Base-by-base conservation (phyloP, 345 rosid species). In the Gossypium ekmanianum region DNA sequence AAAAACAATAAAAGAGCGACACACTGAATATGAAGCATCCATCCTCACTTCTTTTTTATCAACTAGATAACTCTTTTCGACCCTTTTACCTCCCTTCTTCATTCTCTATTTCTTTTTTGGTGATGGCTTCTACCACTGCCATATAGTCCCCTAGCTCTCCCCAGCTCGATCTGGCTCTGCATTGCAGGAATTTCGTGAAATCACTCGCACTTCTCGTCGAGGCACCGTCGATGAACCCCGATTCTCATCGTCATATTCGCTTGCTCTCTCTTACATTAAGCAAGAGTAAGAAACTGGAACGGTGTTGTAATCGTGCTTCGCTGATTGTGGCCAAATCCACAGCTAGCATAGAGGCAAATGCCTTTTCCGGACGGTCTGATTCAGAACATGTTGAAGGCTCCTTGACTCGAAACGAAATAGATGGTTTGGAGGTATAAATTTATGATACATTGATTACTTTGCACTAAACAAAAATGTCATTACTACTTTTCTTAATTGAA, bases 141-240 rank as follows among this genome's bases (percentile, higher is more conserved):
- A 75, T 87, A 78, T 86, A 88, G 80, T 75, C 89, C 7, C 94
- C 97, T 71, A 81, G 74, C 85, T 91, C 95, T 34, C 96, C 85
- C 70, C 97, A 94, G 91, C 95, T 94, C 68, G 95, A 94, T 20
- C 79, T 91, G 45, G 95, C 93, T 66, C 11, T 91, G 47, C 81
- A 66, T 78, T 73, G 78, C 76, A 13, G 79, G 78, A 77, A 56
- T 62, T 63, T 72, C 61, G 67, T 77, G 78, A 77, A 45, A 27
- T 77, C 83, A 4, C 79, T 74, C 7, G 24, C 79, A 27, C 48
- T 75, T 52, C 77, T 75, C 17, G 63, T 76, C 47, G 85, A 78
- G 29, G 48, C 84, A 22, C 79, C 85, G 7, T 27, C 74, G 54
- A 72, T 80, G 82, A 86, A 81, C 66, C 51, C 79, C 10, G 81